Conservation (phyloP, 139 green algal genomes). For the Micractinium conductrix region DNA sequence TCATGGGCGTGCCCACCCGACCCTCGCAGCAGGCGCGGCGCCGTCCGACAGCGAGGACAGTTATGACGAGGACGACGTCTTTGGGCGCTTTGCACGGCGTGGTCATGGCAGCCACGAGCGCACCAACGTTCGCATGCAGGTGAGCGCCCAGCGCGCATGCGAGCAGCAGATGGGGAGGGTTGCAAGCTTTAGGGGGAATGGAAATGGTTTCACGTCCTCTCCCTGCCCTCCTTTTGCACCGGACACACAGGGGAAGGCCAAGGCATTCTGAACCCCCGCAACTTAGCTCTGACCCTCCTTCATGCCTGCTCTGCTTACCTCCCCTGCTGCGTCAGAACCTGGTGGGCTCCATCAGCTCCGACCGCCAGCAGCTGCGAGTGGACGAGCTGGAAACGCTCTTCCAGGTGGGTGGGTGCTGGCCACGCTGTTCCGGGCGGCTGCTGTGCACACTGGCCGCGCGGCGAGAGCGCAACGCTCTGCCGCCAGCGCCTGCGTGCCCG, state of each 20-base stretch:
- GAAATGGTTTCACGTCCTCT: too few species aligned
- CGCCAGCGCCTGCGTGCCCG: too few species aligned
- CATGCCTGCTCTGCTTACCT: neutral
- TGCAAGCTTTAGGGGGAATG: neutral
- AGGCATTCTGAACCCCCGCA: too few species aligned
- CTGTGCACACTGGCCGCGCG: too few species aligned
- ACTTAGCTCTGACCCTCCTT: too few species aligned
- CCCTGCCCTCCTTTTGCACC: too few species aligned
- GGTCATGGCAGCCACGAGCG: neutral
- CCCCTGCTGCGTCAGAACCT: conserved; percentile 21
- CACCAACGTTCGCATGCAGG: conserved; percentile 23
- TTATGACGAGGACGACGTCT: neutral
- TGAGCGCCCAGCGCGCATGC: too few species aligned
- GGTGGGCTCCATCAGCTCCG: conserved; percentile 48
- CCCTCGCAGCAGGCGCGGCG: too few species aligned
- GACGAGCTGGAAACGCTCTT: conserved; percentile 71
- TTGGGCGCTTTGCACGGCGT: neutral
- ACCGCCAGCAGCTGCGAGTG: conserved; percentile 61
- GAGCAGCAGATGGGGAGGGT: neutral
- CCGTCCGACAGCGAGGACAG: neutral
- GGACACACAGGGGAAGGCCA: too few species aligned
- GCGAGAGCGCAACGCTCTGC: too few species aligned
- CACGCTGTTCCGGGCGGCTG: too few species aligned
- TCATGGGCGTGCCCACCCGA: too few species aligned
- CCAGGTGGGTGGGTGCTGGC: conserved; percentile 5